Percentiles rank a stretch among this genome's conserved stretches.
Conservation (phyloP, 2,329 filamentous ascomycete genomes). For the Fusarium sp. region DNA sequence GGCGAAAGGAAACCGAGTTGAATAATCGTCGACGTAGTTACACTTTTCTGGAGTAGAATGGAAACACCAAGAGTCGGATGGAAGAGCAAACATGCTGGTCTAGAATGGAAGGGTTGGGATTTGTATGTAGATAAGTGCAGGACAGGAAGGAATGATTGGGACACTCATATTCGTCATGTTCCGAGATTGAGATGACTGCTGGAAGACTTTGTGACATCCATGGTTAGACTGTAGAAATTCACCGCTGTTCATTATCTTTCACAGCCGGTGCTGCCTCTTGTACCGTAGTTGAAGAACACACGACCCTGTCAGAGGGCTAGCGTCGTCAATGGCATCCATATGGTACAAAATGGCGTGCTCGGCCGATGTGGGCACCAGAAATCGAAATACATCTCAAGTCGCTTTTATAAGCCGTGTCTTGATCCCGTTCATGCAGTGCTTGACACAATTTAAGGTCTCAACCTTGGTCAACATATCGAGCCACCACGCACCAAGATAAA, state of each 20-base stretch:
- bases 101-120: background rate
- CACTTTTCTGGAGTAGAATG: background rate
- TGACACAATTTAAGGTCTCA: no score
- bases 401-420: no score
- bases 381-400: background rate
- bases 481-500: background rate
- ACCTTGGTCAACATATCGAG: background rate
- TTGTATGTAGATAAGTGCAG: background rate
- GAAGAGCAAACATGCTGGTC: background rate
- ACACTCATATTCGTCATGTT: rapidly evolving
- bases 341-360: background rate
- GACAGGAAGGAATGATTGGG: background rate
- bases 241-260: no score
- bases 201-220: no score
- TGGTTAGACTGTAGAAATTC: no score
- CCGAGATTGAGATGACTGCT: no score
- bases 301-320: rapidly evolving
- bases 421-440: background rate
- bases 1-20: background rate
- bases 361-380: background rate
- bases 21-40: background rate
- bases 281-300: background rate
- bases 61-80: background rate
- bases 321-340: background rate
- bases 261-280: no score